phyloP scores from a whole-genome alignment of 176 grass and related monocot genomes.

The Oryza rufipogon region DNA sequence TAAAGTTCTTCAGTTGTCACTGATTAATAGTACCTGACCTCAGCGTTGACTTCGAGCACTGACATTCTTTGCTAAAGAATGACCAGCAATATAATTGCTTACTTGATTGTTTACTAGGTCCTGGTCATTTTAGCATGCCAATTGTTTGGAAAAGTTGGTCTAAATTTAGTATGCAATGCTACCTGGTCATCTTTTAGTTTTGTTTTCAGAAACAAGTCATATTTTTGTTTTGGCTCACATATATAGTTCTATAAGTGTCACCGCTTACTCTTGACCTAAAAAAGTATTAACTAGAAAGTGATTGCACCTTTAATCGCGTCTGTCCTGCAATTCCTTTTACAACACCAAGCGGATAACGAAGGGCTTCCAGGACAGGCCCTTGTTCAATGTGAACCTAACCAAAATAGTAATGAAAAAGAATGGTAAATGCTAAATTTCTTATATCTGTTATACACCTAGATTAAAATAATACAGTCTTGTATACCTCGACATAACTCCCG shows the following conservation, averaged over 20 bases:
- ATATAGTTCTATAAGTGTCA: neutral
- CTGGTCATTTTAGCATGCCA: neutral
- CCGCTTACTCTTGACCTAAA: neutral
- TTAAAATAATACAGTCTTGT: neutral
- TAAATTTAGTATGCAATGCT: neutral
- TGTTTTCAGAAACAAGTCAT: neutral
- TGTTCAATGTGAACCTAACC: constrained; percentile 92
- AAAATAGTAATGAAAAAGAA: neutral
- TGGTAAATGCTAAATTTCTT: neutral
- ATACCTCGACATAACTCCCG: constrained; percentile 94
- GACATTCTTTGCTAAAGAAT: constrained; percentile 4
- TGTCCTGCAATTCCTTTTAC: constrained; percentile 98
- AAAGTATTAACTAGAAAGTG: neutral
- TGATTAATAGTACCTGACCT: neutral
- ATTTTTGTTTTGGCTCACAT: neutral
- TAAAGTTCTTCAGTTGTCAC: neutral
- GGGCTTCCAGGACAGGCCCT: constrained; percentile 91
- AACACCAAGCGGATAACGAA: constrained; percentile 80
- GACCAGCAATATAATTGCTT: neutral
- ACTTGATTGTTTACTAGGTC: neutral
- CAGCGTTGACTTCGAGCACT: neutral
- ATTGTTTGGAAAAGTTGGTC: constrained; percentile 19
- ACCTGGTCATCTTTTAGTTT: constrained; percentile 37
- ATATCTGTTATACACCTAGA: neutral
- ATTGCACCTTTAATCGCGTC: constrained; percentile 80